Evolutionary conservation across 1,284 basidiomycete species (phyloP).

Genomic region (Apiotrichum porosum): DNA sequence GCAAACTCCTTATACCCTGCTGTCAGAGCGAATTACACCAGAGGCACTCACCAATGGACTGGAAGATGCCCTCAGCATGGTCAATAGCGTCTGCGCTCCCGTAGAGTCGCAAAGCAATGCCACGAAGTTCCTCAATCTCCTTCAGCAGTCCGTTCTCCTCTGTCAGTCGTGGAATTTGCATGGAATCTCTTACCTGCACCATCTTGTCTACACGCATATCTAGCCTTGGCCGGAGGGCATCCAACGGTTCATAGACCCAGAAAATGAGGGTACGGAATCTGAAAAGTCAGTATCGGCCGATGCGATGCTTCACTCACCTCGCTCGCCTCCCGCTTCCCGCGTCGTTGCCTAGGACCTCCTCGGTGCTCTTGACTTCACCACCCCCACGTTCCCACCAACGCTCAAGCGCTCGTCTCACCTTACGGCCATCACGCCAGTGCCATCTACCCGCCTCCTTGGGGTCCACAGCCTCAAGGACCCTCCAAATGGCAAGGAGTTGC

Average conservation of each 20-base stretch:
- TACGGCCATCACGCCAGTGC: conserved; percentile 94
- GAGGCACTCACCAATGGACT: conserved; percentile 71
- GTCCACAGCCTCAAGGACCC: conserved; percentile 67
- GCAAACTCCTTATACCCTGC: conserved; percentile 88
- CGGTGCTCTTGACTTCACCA: conserved; percentile 55
- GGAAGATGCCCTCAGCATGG: conserved; percentile 70
- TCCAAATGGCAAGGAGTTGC: conserved; percentile 60
- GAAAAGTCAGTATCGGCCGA: no score
- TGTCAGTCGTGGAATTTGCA: background rate
- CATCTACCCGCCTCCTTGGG: conserved; percentile 71
- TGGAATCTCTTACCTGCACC: conserved; percentile 75
- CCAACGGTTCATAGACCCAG: conserved; percentile 81
- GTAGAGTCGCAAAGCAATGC: conserved; percentile 43
- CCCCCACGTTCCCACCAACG: conserved; percentile 71
- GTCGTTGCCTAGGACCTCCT: conserved; percentile 34
- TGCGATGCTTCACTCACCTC: conserved; percentile 11
- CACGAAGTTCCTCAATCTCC: conserved; percentile 63
- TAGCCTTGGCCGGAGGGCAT: conserved; percentile 62
- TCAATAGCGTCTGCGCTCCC: conserved; percentile 32
- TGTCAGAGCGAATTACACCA: conserved; percentile 2
- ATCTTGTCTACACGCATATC: conserved; percentile 81
- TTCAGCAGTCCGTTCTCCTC: conserved; percentile 69
- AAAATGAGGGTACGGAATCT: conserved; percentile 82
- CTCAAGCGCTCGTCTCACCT: conserved; percentile 73
- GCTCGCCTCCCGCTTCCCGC: conserved; percentile 9